These are phyloP conservation scores for Backusella psychrophila DNA, from an alignment of 192 early-diverging fungal species.

Conservation along the genomic window DNA sequence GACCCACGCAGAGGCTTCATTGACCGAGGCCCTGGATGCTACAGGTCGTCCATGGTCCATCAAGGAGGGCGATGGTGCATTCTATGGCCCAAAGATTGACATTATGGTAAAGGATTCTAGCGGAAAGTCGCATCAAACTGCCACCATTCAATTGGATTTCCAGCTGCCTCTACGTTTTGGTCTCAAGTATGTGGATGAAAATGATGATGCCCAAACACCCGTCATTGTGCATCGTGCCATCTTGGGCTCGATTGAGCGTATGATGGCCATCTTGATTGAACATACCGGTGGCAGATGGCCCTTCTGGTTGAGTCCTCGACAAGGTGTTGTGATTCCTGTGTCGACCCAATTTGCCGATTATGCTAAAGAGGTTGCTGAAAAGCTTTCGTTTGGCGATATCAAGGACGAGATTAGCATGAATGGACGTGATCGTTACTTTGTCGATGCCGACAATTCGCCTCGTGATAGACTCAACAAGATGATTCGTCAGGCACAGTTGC, in stretches of 20 bases:
- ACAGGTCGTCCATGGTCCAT: conserved; percentile 63
- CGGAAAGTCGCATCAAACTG: conserved; percentile 86
- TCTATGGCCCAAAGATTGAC: conserved; percentile 98
- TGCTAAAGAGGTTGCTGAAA: conserved; percentile 54
- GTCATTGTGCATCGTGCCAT: conserved; percentile 96
- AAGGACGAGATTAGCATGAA: conserved; percentile 16
- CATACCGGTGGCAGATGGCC: conserved; percentile 92
- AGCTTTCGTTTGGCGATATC: conserved; percentile 42
- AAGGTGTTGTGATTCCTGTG: conserved; percentile 84
- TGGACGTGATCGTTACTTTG: conserved; percentile 60
- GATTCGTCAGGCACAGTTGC: conserved; percentile 76
- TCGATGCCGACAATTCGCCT: conserved; percentile 75
- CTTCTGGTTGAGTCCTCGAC: conserved; percentile 92
- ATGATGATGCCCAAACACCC: conserved; percentile 65
- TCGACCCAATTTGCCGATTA: conserved; percentile 61
- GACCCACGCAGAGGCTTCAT: conserved; percentile 73
- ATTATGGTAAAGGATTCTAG: conserved; percentile 80
- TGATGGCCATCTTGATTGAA: conserved; percentile 94
- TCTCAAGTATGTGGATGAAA: conserved; percentile 70
- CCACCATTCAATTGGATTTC: conserved; percentile 95
- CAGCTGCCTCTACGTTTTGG: conserved; percentile 86
- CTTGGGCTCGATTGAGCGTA: conserved; percentile 88
- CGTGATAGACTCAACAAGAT: conserved; percentile 68
- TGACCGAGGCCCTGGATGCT: conserved; percentile 66
- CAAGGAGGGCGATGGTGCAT: conserved; percentile 89